Percentiles rank a stretch among this genome's conserved stretches.
These are phyloP conservation scores for Mucor indicus DNA, from an alignment of 371 early-diverging fungal species.

Conservation along the genomic window DNA sequence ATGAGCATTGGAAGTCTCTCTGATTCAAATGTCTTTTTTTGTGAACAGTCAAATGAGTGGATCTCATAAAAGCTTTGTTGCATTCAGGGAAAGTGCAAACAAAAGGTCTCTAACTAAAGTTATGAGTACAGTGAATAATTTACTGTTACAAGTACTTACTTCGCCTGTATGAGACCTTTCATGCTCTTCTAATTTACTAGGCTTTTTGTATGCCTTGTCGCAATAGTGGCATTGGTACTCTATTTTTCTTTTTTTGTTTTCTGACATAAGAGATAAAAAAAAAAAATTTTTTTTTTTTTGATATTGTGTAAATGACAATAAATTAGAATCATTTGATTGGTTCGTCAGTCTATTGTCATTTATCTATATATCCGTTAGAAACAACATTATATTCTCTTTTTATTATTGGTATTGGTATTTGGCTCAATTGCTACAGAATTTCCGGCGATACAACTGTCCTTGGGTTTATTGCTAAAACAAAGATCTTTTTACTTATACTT, in stretches of 20 bases:
- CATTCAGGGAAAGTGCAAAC: conserved; percentile 54
- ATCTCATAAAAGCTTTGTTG: conserved; percentile 51
- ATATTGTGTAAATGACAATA: too few relatives aligned
- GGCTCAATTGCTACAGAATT: too few relatives aligned
- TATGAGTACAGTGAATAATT: background rate
- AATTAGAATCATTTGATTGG: too few relatives aligned
- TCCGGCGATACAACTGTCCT: too few relatives aligned
- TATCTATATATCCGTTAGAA: too few relatives aligned
- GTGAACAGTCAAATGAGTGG: conserved; percentile 59
- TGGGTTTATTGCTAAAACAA: too few relatives aligned
- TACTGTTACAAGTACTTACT: conserved; percentile 26
- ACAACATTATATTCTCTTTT: too few relatives aligned
- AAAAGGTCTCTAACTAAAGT: conserved; percentile 46
- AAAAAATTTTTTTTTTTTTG: too few relatives aligned
- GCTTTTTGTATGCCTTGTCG: conserved; percentile 52
- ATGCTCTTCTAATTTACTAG: conserved; percentile 53
- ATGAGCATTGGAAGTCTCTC: conserved; percentile 37
- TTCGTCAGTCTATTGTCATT: too few relatives aligned
- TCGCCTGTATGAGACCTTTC: conserved; percentile 61
- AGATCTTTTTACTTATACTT: too few relatives aligned
- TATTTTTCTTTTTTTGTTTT: conserved; percentile 9
- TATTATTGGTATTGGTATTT: too few relatives aligned
- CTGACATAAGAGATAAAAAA: too few relatives aligned
- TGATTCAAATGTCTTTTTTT: conserved; percentile 47
- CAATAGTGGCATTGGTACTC: conserved; percentile 29